Evolutionary conservation across 768 basidiomycete species (phyloP).

Genomic region (Neoboletus magnificus): DNA sequence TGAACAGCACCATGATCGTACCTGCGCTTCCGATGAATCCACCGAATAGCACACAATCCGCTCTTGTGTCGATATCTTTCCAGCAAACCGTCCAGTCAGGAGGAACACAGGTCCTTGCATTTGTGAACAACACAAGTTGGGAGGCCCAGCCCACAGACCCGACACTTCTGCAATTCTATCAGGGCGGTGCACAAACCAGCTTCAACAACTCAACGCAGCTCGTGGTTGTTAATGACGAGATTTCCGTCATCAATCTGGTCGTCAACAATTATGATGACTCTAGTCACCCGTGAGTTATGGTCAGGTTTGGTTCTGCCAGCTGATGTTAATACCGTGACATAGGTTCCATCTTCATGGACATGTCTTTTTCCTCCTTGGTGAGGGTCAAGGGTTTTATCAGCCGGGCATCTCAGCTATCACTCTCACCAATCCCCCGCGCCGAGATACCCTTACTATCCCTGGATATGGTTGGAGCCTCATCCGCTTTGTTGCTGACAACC

Average conservation of each 20-base stretch:
- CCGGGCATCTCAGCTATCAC: conserved; percentile 27
- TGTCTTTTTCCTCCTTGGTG: conserved; percentile 34
- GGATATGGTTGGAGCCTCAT: conserved; percentile 37
- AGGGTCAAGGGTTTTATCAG: conserved; percentile 34
- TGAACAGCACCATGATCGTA: conserved; percentile 31
- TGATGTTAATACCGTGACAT: not conserved
- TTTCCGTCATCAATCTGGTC: conserved; percentile 26
- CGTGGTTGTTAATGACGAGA: conserved; percentile 25
- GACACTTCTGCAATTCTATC: conserved; percentile 27
- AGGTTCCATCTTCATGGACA: conserved; percentile 41
- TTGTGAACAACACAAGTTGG: conserved; percentile 30
- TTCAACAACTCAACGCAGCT: conserved; percentile 25
- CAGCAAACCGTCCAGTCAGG: conserved; percentile 25
- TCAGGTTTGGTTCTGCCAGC: not conserved
- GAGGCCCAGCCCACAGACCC: conserved; percentile 22
- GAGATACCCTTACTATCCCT: conserved; percentile 42
- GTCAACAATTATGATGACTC: conserved; percentile 26
- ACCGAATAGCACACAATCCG: conserved; percentile 25
- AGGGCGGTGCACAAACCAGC: conserved; percentile 22
- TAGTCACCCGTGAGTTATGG: conserved; percentile 29
- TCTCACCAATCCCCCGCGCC: conserved; percentile 36
- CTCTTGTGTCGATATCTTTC: conserved; percentile 23
- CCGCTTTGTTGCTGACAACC: conserved; percentile 43
- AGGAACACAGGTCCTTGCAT: conserved; percentile 26
- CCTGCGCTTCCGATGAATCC: conserved; percentile 24